phyloP scores from a whole-genome alignment of 1,284 basidiomycete genomes.

The Grifola frondosa region DNA sequence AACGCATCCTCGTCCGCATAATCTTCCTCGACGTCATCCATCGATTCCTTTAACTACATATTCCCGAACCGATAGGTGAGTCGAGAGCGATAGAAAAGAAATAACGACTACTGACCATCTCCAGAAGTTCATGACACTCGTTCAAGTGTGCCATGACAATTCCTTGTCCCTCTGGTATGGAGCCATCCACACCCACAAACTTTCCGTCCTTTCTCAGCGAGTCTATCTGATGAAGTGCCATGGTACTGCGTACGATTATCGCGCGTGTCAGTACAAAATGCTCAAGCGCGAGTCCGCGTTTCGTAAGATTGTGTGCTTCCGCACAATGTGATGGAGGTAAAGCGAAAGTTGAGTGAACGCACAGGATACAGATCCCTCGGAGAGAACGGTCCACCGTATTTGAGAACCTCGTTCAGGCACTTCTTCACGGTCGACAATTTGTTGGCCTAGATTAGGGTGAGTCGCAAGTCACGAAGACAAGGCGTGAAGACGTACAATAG shows the following conservation, averaged over 20 bases:
- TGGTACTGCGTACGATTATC: slow-evolving; percentile 66
- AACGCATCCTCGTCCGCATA: slow-evolving; percentile 39
- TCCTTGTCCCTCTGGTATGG: slow-evolving; percentile 94
- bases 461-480: slow-evolving; percentile 9
- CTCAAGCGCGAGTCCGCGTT: not conserved
- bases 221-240: slow-evolving; percentile 95
- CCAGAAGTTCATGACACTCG: slow-evolving; percentile 94
- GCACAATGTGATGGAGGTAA: not conserved
- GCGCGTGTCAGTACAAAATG: too few relatives aligned
- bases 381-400: slow-evolving; percentile 94
- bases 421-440: slow-evolving; percentile 94
- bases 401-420: slow-evolving; percentile 95
- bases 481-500: slow-evolving; percentile 63
- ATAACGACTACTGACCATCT: slow-evolving; percentile 63
- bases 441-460: slow-evolving; percentile 69
- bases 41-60: slow-evolving; percentile 70
- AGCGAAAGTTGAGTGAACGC: slow-evolving; percentile 28
- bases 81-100: not conserved
- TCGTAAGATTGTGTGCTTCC: not conserved
- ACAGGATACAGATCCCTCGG: slow-evolving; percentile 96
- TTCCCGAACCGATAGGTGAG: slow-evolving; percentile 1
- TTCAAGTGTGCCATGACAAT: slow-evolving; percentile 95
- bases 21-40: slow-evolving; percentile 67
- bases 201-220: slow-evolving; percentile 90
- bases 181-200: slow-evolving; percentile 82